Evolutionary conservation across 2,329 filamentous ascomycete genomes (phyloP).

Genomic region (Arachnomyces sp.): DNA sequence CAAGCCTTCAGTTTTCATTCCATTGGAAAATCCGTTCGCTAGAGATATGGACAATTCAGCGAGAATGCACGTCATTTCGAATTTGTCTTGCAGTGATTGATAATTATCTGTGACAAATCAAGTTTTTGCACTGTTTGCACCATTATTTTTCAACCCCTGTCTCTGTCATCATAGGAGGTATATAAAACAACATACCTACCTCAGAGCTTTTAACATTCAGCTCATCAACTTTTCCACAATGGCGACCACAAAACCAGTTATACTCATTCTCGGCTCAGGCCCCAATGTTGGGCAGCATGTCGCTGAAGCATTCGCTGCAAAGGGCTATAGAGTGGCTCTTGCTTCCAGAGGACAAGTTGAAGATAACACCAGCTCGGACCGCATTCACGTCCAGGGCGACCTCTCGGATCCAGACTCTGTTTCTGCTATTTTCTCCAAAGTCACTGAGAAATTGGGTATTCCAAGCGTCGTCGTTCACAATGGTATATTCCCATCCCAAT

Average conservation of each 20-base stretch:
- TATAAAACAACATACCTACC: too few species aligned
- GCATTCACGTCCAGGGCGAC: conserved; percentile 31
- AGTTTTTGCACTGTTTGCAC: too few species aligned
- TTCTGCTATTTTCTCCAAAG: conserved; percentile 29
- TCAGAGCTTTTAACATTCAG: too few species aligned
- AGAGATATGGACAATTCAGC: too few species aligned
- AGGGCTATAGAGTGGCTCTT: conserved; percentile 39
- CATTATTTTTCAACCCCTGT: too few species aligned
- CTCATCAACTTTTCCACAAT: too few species aligned
- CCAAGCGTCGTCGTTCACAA: conserved; percentile 34
- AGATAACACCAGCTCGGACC: conserved; percentile 18
- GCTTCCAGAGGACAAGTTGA: conserved; percentile 27
- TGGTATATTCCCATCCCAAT: conserved; percentile 14
- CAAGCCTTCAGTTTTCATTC: too few species aligned
- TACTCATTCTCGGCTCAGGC: conserved; percentile 39
- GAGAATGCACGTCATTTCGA: too few species aligned
- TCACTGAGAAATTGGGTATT: conserved; percentile 27
- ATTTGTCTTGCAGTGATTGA: too few species aligned
- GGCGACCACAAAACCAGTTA: background rate
- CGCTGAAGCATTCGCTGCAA: conserved; percentile 30
- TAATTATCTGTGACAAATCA: too few species aligned
- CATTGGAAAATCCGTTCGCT: too few species aligned
- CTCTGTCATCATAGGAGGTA: too few species aligned
- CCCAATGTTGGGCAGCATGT: conserved; percentile 33
- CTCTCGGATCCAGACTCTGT: conserved; percentile 31